Conservation (phyloP, 345 rosid species). For the Ceriops zippeliana region DNA sequence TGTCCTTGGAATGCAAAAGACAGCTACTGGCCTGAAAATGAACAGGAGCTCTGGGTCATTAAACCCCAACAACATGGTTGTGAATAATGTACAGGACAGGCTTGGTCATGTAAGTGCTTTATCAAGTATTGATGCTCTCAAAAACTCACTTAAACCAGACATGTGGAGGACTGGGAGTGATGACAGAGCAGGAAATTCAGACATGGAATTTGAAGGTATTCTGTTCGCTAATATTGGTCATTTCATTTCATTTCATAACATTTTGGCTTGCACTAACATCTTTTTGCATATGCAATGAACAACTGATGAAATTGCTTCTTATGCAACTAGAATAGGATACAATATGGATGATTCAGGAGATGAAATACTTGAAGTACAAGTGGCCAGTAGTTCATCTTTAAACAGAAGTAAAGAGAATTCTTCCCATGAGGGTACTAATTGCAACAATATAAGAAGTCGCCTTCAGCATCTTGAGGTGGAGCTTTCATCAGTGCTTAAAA, state of each 20-base stretch:
- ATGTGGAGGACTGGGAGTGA: slow-evolving; percentile 77
- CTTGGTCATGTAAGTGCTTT: slow-evolving; percentile 26
- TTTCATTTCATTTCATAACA: slow-evolving; percentile 7
- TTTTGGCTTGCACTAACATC: slow-evolving; percentile 15
- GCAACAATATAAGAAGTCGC: slow-evolving; percentile 46
- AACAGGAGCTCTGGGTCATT: slow-evolving; percentile 21
- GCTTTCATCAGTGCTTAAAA: slow-evolving; percentile 68
- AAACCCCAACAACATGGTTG: slow-evolving; percentile 19
- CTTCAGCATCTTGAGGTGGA: slow-evolving; percentile 66
- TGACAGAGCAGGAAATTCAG: slow-evolving; percentile 55
- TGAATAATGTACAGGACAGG: slow-evolving; percentile 17
- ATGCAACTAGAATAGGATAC: slow-evolving; percentile 10
- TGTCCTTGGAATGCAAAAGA: slow-evolving; percentile 51
- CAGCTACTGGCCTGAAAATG: slow-evolving; percentile 48
- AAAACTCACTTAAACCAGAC: slow-evolving; percentile 39
- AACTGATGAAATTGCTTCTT: slow-evolving; percentile 52
- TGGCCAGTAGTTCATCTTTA: slow-evolving; percentile 24
- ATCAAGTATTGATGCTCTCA: slow-evolving; percentile 28
- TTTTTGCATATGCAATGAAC: slow-evolving; percentile 24
- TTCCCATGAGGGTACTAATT: slow-evolving; percentile 30
- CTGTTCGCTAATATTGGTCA: slow-evolving; percentile 11
- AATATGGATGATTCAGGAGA: slow-evolving; percentile 16
- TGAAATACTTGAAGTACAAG: slow-evolving; percentile 30
- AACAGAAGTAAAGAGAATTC: slow-evolving; percentile 30
- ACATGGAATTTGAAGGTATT: slow-evolving; percentile 68